Conservation (phyloP, 176 grass and related monocot species). For the Cenchrus purpureus region DNA sequence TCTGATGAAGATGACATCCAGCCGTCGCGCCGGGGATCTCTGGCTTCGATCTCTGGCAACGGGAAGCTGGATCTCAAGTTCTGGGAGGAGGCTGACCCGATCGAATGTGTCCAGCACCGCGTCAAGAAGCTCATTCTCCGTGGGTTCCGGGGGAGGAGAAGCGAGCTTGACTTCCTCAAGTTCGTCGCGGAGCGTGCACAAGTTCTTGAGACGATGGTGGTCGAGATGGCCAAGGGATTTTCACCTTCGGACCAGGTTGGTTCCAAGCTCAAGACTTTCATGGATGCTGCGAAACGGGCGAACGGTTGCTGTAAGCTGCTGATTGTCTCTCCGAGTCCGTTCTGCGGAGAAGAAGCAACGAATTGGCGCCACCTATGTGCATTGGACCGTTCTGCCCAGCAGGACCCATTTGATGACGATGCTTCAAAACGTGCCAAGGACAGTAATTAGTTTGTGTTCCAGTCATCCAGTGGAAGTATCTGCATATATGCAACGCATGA, state of each 20-base stretch:
- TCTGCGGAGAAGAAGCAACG: too few relatives aligned
- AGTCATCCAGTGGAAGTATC: too few relatives aligned
- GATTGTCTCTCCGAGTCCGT: too few relatives aligned
- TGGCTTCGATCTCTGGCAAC: too few relatives aligned
- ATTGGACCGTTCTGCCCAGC: too few relatives aligned
- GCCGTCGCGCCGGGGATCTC: neutral
- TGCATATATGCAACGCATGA: too few relatives aligned
- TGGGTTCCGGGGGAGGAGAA: neutral
- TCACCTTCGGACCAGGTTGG: neutral
- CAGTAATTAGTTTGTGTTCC: too few relatives aligned
- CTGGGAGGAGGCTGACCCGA: neutral
- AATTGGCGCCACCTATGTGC: too few relatives aligned
- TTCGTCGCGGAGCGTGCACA: neutral
- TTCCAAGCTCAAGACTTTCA: neutral
- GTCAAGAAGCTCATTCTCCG: conserved; percentile 11
- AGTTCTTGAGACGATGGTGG: neutral
- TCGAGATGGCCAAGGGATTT: neutral
- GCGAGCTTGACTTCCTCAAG: neutral
- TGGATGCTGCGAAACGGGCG: neutral
- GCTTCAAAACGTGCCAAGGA: too few relatives aligned
- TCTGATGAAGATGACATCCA: neutral
- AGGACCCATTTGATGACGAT: too few relatives aligned
- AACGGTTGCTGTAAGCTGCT: too few relatives aligned
- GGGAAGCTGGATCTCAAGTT: neutral
- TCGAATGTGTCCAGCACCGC: neutral